phyloP scores from a whole-genome alignment of 768 basidiomycete species.

The Boletellus ananiceps region DNA sequence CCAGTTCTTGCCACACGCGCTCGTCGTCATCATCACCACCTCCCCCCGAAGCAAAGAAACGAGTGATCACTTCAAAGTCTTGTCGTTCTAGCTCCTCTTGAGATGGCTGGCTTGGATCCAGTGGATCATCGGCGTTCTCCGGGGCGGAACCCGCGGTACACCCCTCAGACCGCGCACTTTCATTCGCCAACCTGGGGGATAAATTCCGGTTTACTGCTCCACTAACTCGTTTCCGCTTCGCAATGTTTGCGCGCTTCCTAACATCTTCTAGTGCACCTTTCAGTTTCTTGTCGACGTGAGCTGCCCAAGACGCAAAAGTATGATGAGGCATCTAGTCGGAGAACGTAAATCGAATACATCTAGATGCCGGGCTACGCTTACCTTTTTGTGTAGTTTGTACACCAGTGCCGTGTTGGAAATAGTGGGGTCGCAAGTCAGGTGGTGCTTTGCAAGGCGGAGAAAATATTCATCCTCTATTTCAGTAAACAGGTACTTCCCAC shows the following conservation, averaged over 20 bases:
- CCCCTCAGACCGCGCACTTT: constrained; percentile 1
- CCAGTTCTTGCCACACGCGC: constrained; percentile 50
- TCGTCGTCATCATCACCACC: constrained; percentile 46
- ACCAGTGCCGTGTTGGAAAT: constrained; percentile 38
- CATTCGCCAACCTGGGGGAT: neutral
- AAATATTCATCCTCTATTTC: constrained; percentile 48
- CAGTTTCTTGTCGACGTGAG: constrained; percentile 32
- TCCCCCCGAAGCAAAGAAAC: constrained; percentile 52
- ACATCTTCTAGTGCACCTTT: constrained; percentile 41
- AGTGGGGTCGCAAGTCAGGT: constrained; percentile 46
- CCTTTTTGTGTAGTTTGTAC: constrained; percentile 43
- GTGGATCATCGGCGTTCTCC: neutral
- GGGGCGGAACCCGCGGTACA: neutral
- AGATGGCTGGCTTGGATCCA: neutral
- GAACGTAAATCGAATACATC: neutral
- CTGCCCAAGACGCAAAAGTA: constrained; percentile 45
- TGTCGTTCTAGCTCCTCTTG: constrained; percentile 22
- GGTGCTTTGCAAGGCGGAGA: constrained; percentile 39
- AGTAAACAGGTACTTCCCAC: constrained; percentile 43
- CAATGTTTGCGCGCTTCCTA: constrained; percentile 49
- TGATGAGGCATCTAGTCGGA: constrained; percentile 59
- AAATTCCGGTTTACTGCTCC: neutral
- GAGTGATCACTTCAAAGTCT: constrained; percentile 49
- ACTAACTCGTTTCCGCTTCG: constrained; percentile 38
- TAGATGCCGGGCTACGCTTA: constrained; percentile 17